These are phyloP conservation scores for Myxozyma melibiosi DNA, from an alignment of 805 yeast species.

Conservation along the genomic window DNA sequence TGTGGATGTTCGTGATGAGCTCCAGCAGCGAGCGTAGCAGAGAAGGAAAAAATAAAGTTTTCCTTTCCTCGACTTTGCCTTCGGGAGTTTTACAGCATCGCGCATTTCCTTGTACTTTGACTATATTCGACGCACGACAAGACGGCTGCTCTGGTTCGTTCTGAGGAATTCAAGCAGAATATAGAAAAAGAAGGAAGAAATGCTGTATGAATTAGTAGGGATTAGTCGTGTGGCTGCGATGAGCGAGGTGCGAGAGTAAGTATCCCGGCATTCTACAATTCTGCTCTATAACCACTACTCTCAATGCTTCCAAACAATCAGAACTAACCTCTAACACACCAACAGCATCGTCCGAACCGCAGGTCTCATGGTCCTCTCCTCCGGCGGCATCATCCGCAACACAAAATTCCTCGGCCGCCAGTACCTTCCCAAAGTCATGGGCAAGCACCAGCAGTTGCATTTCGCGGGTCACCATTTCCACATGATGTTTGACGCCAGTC, in stretches of 20 bases:
- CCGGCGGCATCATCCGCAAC: conserved; percentile 92
- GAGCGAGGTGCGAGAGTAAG: conserved; percentile 62
- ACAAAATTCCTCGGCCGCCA: conserved; percentile 77
- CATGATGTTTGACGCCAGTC: conserved; percentile 82
- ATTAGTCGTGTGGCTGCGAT: conserved; percentile 76
- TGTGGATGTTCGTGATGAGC: conserved; percentile 11
- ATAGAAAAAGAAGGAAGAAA: no score
- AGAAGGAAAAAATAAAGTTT: conserved; percentile 2
- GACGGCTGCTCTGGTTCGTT: no score
- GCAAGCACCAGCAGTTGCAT: conserved; percentile 84
- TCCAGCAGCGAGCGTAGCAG: not conserved
- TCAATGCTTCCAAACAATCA: no score
- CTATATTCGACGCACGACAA: no score
- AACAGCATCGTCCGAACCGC: conserved; percentile 57
- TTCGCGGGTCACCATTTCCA: conserved; percentile 88
- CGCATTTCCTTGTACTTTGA: no score
- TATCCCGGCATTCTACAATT: not conserved
- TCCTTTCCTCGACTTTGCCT: no score
- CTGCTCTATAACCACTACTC: not conserved
- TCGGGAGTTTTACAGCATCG: no score
- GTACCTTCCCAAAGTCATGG: conserved; percentile 76
- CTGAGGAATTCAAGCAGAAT: no score
- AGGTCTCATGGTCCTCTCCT: conserved; percentile 78
- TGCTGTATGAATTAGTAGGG: conserved; percentile 90
- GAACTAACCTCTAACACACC: no score